These are phyloP conservation scores for Pythium folliculosum DNA, from an alignment of 352 stramenopile genomes.

Conservation along the genomic window DNA sequence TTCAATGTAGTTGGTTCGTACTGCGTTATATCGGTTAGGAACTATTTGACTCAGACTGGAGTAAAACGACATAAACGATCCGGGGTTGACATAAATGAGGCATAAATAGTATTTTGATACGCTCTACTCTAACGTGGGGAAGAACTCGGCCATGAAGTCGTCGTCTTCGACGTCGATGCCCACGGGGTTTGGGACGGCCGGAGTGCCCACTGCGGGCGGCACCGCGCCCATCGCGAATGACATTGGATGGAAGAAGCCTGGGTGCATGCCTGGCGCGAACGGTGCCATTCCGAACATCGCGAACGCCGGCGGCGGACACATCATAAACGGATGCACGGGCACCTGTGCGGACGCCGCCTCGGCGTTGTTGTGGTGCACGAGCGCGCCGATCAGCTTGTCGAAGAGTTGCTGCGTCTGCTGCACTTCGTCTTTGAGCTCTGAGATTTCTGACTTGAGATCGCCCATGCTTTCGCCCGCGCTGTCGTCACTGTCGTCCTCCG, in stretches of 20 bases:
- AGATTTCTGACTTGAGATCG: constrained; percentile 21
- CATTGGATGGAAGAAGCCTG: background rate
- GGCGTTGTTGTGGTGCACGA: constrained; percentile 7
- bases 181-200: background rate
- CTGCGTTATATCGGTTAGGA: constrained; percentile 11
- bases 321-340: background rate
- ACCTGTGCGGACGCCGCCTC: background rate
- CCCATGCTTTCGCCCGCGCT: background rate
- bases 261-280: background rate
- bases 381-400: constrained; percentile 18
- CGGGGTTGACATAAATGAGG: too few species aligned
- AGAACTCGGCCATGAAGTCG: constrained; percentile 3
- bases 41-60: background rate
- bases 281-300: background rate
- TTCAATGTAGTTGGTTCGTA: constrained; percentile 24
- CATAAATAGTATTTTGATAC: background rate
- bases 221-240: background rate
- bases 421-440: constrained; percentile 20
- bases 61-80: background rate
- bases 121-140: constrained; percentile 1
- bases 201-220: background rate
- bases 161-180: background rate
- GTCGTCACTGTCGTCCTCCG: background rate
- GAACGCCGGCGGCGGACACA: background rate
- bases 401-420: constrained; percentile 27